phyloP scores from a whole-genome alignment of 139 green algal species.

The Chlamydomonas sp. region DNA sequence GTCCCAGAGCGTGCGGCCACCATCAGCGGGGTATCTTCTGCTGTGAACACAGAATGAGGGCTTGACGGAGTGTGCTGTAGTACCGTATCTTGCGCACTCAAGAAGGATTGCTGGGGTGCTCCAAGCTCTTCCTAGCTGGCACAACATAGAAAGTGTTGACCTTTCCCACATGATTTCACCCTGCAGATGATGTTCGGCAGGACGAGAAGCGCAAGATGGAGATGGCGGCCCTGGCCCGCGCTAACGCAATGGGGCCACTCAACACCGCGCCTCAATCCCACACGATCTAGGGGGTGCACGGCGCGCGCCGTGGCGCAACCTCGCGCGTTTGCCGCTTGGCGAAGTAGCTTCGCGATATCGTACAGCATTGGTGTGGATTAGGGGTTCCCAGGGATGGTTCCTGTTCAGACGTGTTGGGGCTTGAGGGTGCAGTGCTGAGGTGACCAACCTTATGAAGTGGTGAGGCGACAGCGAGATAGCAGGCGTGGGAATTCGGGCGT shows the following conservation, averaged over 20 bases:
- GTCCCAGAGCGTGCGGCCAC: not conserved
- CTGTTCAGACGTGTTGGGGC: too few species aligned
- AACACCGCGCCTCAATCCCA: not conserved
- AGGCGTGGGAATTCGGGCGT: too few species aligned
- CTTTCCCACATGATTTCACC: not conserved
- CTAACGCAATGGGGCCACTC: not conserved
- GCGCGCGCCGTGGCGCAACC: too few species aligned
- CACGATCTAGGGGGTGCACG: not conserved
- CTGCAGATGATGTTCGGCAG: conserved; percentile 22
- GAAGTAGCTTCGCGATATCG: too few species aligned
- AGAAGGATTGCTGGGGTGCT: not conserved
- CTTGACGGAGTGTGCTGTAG: not conserved
- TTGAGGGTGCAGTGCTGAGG: too few species aligned
- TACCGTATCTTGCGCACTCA: not conserved
- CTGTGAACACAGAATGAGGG: not conserved
- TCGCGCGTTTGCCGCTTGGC: too few species aligned
- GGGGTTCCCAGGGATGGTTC: too few species aligned
- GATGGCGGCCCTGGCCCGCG: conserved; percentile 3
- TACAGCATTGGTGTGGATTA: too few species aligned
- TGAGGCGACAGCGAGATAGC: too few species aligned
- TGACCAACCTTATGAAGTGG: too few species aligned
- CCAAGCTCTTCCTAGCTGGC: not conserved
- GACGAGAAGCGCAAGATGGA: conserved; percentile 48
- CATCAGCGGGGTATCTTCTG: too few species aligned
- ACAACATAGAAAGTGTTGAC: not conserved